Evolutionary conservation across 768 basidiomycete genomes (phyloP), one percentile per base, ranked within the genome.

Genomic region (Collybia mongolica): DNA sequence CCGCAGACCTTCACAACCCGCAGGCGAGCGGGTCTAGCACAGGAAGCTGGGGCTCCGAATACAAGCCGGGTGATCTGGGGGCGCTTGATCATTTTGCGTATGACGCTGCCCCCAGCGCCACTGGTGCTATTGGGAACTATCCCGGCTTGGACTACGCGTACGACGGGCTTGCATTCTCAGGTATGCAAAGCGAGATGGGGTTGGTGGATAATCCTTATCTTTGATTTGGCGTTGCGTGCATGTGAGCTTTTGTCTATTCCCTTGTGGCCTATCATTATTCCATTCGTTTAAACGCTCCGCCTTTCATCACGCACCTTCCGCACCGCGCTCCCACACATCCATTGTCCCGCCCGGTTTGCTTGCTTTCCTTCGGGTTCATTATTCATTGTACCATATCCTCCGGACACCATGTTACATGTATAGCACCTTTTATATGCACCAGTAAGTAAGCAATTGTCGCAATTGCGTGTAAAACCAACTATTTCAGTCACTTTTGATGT

Each of bases 21-120:
- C 59, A 60, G 19, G 51, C 60, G 15, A 59, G 58, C 48, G 58
- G 58, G 36, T 63, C 63, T 22, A 58, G 54, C 38, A 54, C 59
- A 3, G 58, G 52, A 12, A 61, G 64, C 37, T 63, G 60, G 60
- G 46, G 44, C 17, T 29, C 51, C 39, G 60, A 61, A 12, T 59
- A 56, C 41, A 61, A 55, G 45, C 40, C 50, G 3, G 52, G 51
- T 8, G 59, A 57, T 20, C 6, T 55, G 8, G 51, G 52, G 39
- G 35, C 52, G 11, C 51, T 60, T 6, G 56, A 58, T 18, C 54
- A 57, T 2, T 57, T 49, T 20, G 20, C 44, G 12, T 22, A 49
- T 2, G 55, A 58, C 37, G 54, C 54, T 11, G 48, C 52, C n/a
- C 26, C 54, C 2, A 42, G 46, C n/a, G 40, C 40, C 18, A 19